Conservation (phyloP, 192 early-diverging fungal genomes). For the Backusella liffmaniae region DNA sequence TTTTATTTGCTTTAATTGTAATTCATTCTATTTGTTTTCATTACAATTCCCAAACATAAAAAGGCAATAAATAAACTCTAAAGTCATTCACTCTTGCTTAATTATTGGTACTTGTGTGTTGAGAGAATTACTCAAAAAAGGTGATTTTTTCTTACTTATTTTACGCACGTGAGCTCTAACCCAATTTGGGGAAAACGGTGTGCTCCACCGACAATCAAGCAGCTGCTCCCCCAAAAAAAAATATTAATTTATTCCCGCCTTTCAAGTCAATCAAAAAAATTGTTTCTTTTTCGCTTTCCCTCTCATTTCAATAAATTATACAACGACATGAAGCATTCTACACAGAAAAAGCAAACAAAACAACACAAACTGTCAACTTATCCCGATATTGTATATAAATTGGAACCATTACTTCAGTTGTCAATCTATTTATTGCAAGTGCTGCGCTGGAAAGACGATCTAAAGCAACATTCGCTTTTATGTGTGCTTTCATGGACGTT, state of each 20-base stretch:
- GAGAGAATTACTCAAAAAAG: too few species aligned
- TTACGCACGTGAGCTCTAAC: background rate
- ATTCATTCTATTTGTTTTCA: too few species aligned
- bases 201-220: background rate
- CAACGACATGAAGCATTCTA: background rate
- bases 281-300: background rate
- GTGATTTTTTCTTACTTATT: too few species aligned
- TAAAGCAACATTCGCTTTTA: background rate
- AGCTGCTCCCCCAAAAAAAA: background rate
- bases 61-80: background rate
- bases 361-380: background rate
- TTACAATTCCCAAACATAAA: background rate
- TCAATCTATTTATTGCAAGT: background rate
- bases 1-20: background rate
- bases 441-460: background rate
- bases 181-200: background rate
- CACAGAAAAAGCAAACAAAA: background rate
- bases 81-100: background rate
- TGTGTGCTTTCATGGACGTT: background rate
- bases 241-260: background rate
- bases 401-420: background rate
- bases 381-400: background rate
- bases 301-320: background rate
- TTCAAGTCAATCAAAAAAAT: background rate
- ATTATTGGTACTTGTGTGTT: background rate